Conservation (phyloP, 495 filamentous ascomycete species). For the Penicillium subrubescens region DNA sequence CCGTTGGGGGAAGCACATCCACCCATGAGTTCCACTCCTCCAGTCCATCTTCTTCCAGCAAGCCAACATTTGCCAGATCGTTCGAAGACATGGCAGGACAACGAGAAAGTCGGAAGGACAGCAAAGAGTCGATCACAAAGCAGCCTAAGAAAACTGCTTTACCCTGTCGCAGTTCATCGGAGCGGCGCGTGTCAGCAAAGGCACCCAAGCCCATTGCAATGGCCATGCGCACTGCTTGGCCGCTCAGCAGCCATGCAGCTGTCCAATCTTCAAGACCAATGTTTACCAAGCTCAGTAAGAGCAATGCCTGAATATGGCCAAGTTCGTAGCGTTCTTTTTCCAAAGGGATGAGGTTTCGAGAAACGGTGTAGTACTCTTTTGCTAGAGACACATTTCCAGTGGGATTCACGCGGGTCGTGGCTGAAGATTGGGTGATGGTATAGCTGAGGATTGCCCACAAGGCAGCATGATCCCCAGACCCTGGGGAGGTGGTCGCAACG, state of each 20-base stretch:
- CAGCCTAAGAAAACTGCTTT: constrained; percentile 62
- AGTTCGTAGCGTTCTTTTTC: constrained; percentile 59
- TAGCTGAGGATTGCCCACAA: constrained; percentile 65
- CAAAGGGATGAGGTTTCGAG: constrained; percentile 60
- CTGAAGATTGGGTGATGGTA: constrained; percentile 48
- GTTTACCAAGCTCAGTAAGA: constrained; percentile 62
- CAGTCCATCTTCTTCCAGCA: constrained; percentile 62
- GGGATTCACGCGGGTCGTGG: constrained; percentile 27
- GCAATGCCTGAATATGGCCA: constrained; percentile 65
- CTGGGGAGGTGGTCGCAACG: constrained; percentile 38
- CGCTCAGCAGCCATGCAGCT: constrained; percentile 63
- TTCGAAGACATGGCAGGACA: constrained; percentile 55
- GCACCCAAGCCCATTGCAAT: constrained; percentile 50
- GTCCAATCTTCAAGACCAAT: constrained; percentile 56
- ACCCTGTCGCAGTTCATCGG: constrained; percentile 45
- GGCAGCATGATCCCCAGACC: constrained; percentile 61
- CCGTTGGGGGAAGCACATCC: constrained; percentile 50
- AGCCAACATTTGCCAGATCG: constrained; percentile 46
- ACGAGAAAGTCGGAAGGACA: constrained; percentile 57
- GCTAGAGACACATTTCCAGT: constrained; percentile 25
- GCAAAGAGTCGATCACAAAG: constrained; percentile 65
- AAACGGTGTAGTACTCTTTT: constrained; percentile 55
- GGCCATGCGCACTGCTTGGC: constrained; percentile 61
- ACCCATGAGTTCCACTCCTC: constrained; percentile 77
- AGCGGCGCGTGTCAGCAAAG: constrained; percentile 29